Conservation (phyloP, 106 monocot genomes). For the Phalaenopsis aphrodite region DNA sequence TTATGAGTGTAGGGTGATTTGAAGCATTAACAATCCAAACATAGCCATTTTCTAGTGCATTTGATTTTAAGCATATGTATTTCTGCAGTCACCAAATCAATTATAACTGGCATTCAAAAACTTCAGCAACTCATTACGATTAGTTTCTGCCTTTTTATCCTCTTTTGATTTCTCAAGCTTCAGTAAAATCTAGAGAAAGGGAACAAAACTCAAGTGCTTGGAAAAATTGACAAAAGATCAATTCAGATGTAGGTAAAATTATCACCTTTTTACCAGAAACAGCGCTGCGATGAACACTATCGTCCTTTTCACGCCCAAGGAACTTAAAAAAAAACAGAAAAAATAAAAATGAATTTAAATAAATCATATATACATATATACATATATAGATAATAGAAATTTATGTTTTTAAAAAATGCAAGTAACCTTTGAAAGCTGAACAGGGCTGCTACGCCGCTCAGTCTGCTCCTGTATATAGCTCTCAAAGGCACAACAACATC, state of each 20-base stretch:
- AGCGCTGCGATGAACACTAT: constrained; percentile 70
- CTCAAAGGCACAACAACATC: constrained; percentile 38
- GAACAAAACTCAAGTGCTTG: neutral
- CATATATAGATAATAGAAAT: neutral
- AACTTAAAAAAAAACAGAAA: constrained; percentile 35
- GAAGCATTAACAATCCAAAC: neutral
- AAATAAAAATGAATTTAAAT: too few relatives aligned
- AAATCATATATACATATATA: too few relatives aligned
- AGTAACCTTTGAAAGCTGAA: constrained; percentile 85
- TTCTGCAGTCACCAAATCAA: constrained; percentile 18
- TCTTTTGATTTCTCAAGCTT: constrained; percentile 95
- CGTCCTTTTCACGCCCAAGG: constrained; percentile 86
- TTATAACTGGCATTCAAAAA: constrained; percentile 99
- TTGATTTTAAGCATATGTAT: neutral
- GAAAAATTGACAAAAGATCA: neutral
- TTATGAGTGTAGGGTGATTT: neutral
- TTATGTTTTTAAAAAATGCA: too few relatives aligned
- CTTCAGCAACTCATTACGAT: constrained; percentile 85
- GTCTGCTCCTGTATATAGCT: constrained; percentile 58
- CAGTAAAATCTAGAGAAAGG: constrained; percentile 55
- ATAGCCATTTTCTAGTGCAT: neutral
- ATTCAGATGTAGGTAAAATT: neutral
- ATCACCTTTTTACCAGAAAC: constrained; percentile 98
- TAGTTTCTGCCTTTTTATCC: constrained; percentile 89
- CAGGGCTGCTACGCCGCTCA: constrained; percentile 53